These are phyloP conservation scores for Aurinia saxatilis DNA, from an alignment of 345 rosid genomes.

Conservation along the genomic window DNA sequence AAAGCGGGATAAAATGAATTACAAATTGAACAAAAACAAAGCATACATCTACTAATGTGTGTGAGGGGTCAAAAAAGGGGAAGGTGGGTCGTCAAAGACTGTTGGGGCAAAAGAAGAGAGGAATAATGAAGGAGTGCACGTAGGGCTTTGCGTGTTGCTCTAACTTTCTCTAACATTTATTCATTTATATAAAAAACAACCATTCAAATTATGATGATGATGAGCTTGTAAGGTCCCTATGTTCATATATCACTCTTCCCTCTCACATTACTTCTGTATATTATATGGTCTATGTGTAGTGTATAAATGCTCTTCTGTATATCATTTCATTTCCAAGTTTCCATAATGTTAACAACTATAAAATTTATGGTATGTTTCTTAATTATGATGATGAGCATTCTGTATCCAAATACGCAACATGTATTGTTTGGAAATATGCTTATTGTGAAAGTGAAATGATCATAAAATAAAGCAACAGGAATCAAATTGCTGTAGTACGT, in stretches of 20 bases:
- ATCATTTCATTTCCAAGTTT: no score
- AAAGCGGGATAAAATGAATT: background rate
- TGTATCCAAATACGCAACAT: no score
- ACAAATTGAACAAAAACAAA: background rate
- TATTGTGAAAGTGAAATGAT: no score
- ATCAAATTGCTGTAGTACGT: no score
- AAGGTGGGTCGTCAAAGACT: conserved; percentile 30
- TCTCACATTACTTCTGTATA: background rate
- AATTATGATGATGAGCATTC: no score
- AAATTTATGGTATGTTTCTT: no score
- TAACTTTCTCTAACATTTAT: conserved; percentile 25
- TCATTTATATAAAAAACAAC: background rate
- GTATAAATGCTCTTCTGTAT: no score
- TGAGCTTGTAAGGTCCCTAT: conserved; percentile 25
- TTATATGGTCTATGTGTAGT: background rate
- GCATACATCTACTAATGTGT: no score
- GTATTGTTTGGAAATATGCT: no score
- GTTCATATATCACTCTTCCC: conserved; percentile 38
- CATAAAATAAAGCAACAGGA: no score
- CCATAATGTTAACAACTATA: no score
- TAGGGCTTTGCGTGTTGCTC: conserved; percentile 60
- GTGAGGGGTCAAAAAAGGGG: conserved; percentile 6
- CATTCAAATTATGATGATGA: conserved; percentile 3
- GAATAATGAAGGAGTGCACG: conserved; percentile 40
- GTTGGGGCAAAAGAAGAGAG: conserved; percentile 31